These are phyloP conservation scores for Strigomonas culicis DNA, from an alignment of 208 protist genomes.

Conservation along the genomic window DNA sequence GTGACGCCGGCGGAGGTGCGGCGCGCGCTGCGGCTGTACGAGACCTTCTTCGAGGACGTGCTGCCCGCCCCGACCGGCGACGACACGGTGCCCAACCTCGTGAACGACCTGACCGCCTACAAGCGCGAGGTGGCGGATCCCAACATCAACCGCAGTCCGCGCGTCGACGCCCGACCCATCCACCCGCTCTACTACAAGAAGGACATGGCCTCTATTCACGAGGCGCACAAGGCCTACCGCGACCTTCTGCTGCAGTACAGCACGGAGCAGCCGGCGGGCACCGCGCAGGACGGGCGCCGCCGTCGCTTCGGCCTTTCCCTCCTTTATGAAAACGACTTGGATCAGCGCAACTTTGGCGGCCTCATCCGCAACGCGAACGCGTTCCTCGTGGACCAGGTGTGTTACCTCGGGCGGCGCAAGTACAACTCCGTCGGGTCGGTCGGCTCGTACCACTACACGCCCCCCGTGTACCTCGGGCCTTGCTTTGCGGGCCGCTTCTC, in stretches of 20 bases:
- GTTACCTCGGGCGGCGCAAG: slow-evolving; percentile 75
- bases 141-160: slow-evolving; percentile 16
- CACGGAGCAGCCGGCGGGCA: not conserved
- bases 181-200: slow-evolving; percentile 64
- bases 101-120: not conserved
- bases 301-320: slow-evolving; percentile 68
- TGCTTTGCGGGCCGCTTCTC: not conserved
- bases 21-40: slow-evolving; percentile 12
- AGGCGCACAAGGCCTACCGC: slow-evolving; percentile 21
- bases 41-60: slow-evolving; percentile 16
- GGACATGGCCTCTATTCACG: slow-evolving; percentile 17
- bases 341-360: slow-evolving; percentile 86
- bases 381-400: slow-evolving; percentile 79
- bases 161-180: slow-evolving; percentile 70
- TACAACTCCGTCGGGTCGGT: slow-evolving; percentile 80
- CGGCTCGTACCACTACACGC: slow-evolving; percentile 83
- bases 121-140: not conserved
- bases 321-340: slow-evolving; percentile 81
- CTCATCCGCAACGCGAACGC: slow-evolving; percentile 86
- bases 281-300: not conserved
- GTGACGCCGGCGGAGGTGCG: slow-evolving; percentile 4
- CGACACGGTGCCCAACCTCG: not conserved
- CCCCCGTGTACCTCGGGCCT: slow-evolving; percentile 53
- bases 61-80: slow-evolving; percentile 8
- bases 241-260: slow-evolving; percentile 34